Evolutionary conservation across 129 eudicot species (phyloP).

Genomic region (Lactuca sativa): DNA sequence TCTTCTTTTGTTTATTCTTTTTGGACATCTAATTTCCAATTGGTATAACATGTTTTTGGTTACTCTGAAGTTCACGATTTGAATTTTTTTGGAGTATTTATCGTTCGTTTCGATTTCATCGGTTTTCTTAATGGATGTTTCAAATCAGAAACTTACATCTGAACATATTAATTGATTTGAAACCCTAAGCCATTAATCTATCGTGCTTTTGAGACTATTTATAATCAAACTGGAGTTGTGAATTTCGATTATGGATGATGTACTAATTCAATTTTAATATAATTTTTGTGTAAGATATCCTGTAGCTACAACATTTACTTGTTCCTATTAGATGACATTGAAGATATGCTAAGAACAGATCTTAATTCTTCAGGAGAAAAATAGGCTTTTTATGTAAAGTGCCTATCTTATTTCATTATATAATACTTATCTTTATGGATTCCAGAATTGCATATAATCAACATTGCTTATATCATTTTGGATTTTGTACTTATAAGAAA

Average conservation of each 20-base stretch:
- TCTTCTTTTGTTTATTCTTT: not conserved
- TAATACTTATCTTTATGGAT: not conserved
- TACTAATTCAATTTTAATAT: conserved; percentile 1
- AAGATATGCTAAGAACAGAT: not conserved
- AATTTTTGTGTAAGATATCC: conserved; percentile 4
- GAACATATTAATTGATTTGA: not conserved
- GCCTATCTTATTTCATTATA: not conserved
- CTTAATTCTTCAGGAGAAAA: not conserved
- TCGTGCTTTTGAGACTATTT: conserved; percentile 11
- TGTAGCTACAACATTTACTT: not conserved
- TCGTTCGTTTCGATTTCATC: conserved; percentile 5
- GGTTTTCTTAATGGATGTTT: not conserved
- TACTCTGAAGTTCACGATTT: conserved; percentile 15
- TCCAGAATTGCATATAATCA: not conserved
- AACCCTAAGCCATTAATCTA: conserved; percentile 20
- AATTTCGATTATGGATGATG: not conserved
- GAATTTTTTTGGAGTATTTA: not conserved
- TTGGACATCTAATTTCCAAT: conserved; percentile 16
- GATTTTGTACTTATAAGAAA: not conserved
- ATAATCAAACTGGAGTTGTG: not conserved
- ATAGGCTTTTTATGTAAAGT: not conserved
- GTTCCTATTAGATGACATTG: not conserved
- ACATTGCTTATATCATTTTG: not conserved
- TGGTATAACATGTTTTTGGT: conserved; percentile 11
- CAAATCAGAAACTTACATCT: conserved; percentile 22